A percentile compares a stretch with the other conserved stretches of the same genome.
Conservation (phyloP, 176 grass and related monocot genomes). For the Lolium rigidum region DNA sequence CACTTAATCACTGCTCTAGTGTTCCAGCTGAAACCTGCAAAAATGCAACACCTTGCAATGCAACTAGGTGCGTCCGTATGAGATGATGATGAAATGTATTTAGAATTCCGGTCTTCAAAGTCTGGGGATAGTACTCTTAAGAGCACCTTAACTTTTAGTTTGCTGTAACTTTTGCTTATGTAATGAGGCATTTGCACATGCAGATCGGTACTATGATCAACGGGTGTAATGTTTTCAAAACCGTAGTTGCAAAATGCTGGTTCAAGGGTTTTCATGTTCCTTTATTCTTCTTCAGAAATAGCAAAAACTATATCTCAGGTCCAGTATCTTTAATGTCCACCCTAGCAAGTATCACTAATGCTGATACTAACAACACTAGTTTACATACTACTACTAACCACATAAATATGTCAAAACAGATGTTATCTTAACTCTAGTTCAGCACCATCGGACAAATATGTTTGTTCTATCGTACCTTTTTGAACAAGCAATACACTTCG, state of each 20-base stretch:
- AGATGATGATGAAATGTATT: conserved; percentile 31
- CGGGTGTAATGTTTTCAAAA: conserved; percentile 29
- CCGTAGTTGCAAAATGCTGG: background rate
- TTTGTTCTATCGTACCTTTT: background rate
- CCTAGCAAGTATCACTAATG: background rate
- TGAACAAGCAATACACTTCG: background rate
- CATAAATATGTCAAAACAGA: background rate
- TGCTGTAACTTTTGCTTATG: conserved; percentile 21
- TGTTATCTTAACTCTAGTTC: background rate
- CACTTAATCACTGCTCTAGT: background rate
- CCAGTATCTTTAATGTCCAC: background rate
- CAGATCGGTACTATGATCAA: background rate
- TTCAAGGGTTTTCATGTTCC: background rate
- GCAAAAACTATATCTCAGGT: background rate
- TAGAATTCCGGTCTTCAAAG: conserved; percentile 17
- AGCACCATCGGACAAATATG: background rate
- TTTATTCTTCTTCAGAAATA: background rate
- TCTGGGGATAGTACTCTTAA: conserved; percentile 26
- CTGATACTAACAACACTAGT: no score
- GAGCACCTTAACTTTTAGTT: conserved; percentile 5
- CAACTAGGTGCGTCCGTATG: conserved; percentile 21
- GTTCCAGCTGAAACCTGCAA: conserved; percentile 31
- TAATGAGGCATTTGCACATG: conserved; percentile 30
- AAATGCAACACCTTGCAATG: conserved; percentile 6
- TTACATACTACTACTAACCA: background rate